phyloP scores from a whole-genome alignment of 1,139 yeast species.

The Protomyces inouyei region DNA sequence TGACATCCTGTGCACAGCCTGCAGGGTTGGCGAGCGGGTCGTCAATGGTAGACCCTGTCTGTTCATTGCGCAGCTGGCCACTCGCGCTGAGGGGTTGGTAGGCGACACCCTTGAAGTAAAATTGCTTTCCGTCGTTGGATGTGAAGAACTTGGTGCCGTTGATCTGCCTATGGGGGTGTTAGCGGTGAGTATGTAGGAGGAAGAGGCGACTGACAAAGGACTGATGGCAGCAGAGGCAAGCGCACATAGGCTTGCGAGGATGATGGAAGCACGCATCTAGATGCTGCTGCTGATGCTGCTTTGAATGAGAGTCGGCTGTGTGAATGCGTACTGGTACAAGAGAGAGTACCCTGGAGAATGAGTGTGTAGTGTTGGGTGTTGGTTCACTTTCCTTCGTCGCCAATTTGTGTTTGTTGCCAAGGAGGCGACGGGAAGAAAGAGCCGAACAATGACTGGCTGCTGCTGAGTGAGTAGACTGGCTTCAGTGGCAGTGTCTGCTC shows the following conservation, averaged over 20 bases:
- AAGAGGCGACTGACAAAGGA: slow-evolving; percentile 11
- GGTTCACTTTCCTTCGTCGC: no score
- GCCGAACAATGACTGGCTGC: no score
- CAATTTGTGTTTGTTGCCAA: no score
- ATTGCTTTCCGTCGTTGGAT: slow-evolving; percentile 42
- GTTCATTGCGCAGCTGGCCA: slow-evolving; percentile 45
- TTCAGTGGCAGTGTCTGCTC: no score
- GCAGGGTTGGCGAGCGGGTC: slow-evolving; percentile 74
- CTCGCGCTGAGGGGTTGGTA: slow-evolving; percentile 91
- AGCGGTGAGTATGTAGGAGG: background rate
- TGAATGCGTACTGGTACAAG: no score
- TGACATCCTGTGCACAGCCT: slow-evolving; percentile 68
- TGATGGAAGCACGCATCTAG: background rate
- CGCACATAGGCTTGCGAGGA: slow-evolving; percentile 13
- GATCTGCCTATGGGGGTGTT: slow-evolving; percentile 10
- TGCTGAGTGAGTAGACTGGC: no score
- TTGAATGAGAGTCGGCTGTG: background rate
- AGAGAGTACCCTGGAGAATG: no score
- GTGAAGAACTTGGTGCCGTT: slow-evolving; percentile 29
- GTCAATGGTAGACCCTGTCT: slow-evolving; percentile 17
- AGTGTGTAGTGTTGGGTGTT: no score
- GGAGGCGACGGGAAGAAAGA: no score
- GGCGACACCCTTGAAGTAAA: slow-evolving; percentile 73
- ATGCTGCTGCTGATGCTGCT: background rate
- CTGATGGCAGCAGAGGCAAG: slow-evolving; percentile 19